Evolutionary conservation across 2,329 filamentous ascomycete genomes (phyloP).

Genomic region (Fusarium humuli): DNA sequence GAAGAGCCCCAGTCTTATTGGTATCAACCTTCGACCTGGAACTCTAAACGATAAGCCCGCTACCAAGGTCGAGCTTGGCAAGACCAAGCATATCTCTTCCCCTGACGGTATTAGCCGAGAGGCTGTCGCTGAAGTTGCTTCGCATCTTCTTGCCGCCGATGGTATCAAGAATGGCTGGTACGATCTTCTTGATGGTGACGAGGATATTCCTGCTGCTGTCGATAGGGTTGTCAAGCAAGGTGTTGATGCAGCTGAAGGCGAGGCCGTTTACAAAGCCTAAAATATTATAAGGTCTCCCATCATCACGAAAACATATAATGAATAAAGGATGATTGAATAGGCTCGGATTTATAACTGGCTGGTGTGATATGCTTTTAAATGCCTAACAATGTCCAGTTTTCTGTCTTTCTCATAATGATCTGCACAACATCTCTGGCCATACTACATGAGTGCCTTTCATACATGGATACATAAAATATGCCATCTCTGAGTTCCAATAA

Average conservation of each 20-base stretch:
- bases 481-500: neutral
- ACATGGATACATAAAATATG: neutral
- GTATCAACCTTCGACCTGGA: constrained; percentile 66
- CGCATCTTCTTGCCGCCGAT: constrained; percentile 64
- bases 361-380: neutral
- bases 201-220: constrained; percentile 61
- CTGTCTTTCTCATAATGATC: neutral
- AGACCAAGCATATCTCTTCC: constrained; percentile 50
- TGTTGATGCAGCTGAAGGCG: constrained; percentile 65
- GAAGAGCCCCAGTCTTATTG: constrained; percentile 57
- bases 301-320: neutral
- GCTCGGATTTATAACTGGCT: neutral
- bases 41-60: constrained; percentile 62
- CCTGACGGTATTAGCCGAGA: constrained; percentile 62
- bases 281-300: neutral
- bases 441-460: neutral
- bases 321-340: neutral
- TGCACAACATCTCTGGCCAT: neutral
- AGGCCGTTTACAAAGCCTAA: constrained; percentile 52
- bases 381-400: neutral
- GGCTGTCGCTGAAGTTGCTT: constrained; percentile 69
- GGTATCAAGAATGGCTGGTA: constrained; percentile 63
- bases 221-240: constrained; percentile 61
- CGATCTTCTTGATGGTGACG: constrained; percentile 66
- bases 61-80: constrained; percentile 61